Conservation (phyloP, 345 rosid genomes). For the Ricinus communis region DNA sequence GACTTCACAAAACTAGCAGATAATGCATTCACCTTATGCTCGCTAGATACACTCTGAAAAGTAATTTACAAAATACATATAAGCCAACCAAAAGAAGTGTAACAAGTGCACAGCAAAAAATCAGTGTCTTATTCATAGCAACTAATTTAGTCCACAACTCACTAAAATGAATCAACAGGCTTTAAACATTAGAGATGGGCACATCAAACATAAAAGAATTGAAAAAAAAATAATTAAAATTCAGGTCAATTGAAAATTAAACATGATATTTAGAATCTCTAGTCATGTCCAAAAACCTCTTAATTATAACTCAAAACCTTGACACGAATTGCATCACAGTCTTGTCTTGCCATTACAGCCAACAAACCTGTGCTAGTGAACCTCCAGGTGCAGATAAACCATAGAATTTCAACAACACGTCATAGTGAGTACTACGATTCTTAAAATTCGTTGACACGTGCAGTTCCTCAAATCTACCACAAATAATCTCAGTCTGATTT, state of each 20-base stretch:
- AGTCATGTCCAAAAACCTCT: background rate
- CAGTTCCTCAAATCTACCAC: conserved; percentile 95
- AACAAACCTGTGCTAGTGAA: conserved; percentile 92
- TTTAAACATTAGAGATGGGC: background rate
- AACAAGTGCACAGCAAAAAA: conserved; percentile 3
- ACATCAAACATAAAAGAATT: background rate
- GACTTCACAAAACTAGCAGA: conserved; percentile 79
- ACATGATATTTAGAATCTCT: background rate
- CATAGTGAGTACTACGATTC: conserved; percentile 68
- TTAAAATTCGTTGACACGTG: conserved; percentile 76
- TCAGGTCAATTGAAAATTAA: background rate
- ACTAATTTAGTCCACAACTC: background rate
- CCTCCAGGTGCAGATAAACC: conserved; percentile 98
- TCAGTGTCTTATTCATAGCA: background rate
- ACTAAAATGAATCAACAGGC: background rate
- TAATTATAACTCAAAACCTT: conserved; percentile 2
- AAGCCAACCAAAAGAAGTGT: background rate
- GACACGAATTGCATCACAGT: conserved; percentile 6
- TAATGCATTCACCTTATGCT: conserved; percentile 88
- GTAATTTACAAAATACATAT: conserved; percentile 18
- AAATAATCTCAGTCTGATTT: conserved; percentile 70
- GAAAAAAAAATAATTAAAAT: background rate
- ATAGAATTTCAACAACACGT: conserved; percentile 76
- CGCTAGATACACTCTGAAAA: conserved; percentile 88
- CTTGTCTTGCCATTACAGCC: conserved; percentile 5